phyloP scores from a whole-genome alignment of 2,329 filamentous ascomycete genomes.

The Trichoderma sp. region DNA sequence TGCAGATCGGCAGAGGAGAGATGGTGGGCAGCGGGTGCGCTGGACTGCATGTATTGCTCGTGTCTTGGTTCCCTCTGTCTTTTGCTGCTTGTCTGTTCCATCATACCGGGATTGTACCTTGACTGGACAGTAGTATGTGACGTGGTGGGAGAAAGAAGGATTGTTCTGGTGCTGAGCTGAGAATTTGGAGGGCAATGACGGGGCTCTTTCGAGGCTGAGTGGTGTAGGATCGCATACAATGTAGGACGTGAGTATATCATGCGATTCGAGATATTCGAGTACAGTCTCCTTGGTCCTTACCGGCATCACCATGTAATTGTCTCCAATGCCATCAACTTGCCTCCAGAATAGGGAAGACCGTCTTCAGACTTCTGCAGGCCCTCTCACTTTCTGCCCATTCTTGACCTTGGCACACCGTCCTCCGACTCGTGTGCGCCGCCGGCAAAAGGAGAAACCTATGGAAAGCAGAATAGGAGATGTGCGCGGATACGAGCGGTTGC shows the following conservation, averaged over 20 bases:
- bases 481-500: not conserved
- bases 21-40: not conserved
- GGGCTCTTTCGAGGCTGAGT: not conserved
- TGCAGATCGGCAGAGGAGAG: slow-evolving; percentile 11
- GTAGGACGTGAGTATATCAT: not conserved
- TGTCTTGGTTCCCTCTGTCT: not conserved
- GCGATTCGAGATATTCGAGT: too few species aligned
- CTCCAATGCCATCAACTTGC: too few species aligned
- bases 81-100: too few species aligned
- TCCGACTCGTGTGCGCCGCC: not conserved
- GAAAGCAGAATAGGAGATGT: slow-evolving; percentile 3
- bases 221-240: not conserved
- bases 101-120: too few species aligned
- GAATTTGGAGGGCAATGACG: not conserved
- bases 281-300: too few species aligned
- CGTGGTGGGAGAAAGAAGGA: not conserved
- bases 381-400: not conserved
- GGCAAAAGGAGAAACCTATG: not conserved
- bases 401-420: not conserved
- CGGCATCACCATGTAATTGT: too few species aligned
- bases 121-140: too few species aligned
- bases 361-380: not conserved
- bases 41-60: not conserved
- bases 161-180: slow-evolving; percentile 5
- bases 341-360: too few species aligned